Evolutionary conservation across 345 rosid genomes (phyloP).

Genomic region (Clausena lansium): DNA sequence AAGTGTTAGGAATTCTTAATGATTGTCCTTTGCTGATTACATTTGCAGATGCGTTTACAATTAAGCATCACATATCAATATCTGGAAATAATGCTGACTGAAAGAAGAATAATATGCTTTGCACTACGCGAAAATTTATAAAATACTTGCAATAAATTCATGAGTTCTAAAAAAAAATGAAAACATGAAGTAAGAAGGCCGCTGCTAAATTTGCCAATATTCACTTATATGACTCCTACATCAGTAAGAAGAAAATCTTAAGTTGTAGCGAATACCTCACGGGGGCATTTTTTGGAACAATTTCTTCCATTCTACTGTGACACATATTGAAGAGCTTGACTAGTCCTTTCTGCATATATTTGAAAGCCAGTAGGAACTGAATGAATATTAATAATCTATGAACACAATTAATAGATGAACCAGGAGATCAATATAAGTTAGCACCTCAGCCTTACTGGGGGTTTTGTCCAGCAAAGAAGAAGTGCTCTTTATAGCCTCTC

Average conservation of each 20-base stretch:
- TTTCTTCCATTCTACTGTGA: constrained; percentile 80
- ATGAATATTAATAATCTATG: not conserved
- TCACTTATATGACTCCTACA: not conserved
- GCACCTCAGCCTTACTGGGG: constrained; percentile 56
- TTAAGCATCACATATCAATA: not conserved
- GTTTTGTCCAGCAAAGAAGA: constrained; percentile 48
- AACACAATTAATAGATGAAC: not conserved
- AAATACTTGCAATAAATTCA: not conserved
- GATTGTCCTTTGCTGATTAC: not conserved
- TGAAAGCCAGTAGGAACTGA: constrained; percentile 11
- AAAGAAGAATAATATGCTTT: not conserved
- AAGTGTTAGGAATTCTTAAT: not conserved
- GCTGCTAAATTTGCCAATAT: not conserved
- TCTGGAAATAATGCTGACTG: not conserved
- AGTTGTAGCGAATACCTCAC: constrained; percentile 51
- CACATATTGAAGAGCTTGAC: constrained; percentile 67
- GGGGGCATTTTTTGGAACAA: constrained; percentile 44
- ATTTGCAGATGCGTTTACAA: not conserved
- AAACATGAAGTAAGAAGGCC: not conserved
- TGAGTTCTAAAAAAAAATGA: not conserved
- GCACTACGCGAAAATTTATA: not conserved
- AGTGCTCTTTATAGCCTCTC: constrained; percentile 59
- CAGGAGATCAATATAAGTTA: not conserved
- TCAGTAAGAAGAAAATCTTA: constrained; percentile 3
- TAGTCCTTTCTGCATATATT: constrained; percentile 54